A percentile compares a stretch with the other conserved stretches of the same genome.
phyloP scores from a whole-genome alignment of 2,329 filamentous ascomycete species.

The Talaromyces atroroseus region DNA sequence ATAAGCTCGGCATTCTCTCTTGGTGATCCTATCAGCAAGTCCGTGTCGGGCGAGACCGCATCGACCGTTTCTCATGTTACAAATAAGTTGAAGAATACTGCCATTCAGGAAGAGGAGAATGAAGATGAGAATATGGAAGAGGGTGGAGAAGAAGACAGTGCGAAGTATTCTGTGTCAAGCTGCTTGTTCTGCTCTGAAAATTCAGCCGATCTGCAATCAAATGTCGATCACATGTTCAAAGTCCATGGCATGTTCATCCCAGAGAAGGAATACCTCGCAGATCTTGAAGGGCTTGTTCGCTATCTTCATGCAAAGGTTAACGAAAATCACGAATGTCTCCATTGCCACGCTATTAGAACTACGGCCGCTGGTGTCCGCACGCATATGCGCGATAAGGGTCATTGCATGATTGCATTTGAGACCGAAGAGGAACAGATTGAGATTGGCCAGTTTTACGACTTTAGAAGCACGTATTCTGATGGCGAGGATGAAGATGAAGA shows the following conservation, averaged over 20 bases:
- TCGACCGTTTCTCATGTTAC: conserved; percentile 63
- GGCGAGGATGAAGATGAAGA: conserved; percentile 56
- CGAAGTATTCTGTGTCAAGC: conserved; percentile 45
- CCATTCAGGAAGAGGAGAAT: conserved; percentile 39
- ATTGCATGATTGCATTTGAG: conserved; percentile 93
- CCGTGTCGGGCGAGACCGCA: conserved; percentile 48
- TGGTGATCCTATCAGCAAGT: conserved; percentile 63
- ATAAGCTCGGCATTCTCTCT: conserved; percentile 89
- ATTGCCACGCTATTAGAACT: conserved; percentile 76
- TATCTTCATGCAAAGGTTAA: conserved; percentile 76
- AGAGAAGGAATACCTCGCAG: conserved; percentile 74
- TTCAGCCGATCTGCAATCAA: conserved; percentile 69
- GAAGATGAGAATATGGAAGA: conserved; percentile 38
- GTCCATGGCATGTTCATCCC: conserved; percentile 95
- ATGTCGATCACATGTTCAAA: conserved; percentile 82
- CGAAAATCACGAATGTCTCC: conserved; percentile 76
- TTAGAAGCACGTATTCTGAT: conserved; percentile 91
- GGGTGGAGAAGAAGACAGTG: conserved; percentile 33
- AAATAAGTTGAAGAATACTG: conserved; percentile 66
- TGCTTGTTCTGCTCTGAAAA: conserved; percentile 93
- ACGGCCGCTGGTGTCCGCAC: conserved; percentile 79
- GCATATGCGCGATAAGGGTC: conserved; percentile 94
- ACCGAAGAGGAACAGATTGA: conserved; percentile 86
- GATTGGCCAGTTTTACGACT: conserved; percentile 95
- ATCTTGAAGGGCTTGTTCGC: conserved; percentile 73